Conservation (phyloP, 805 yeast genomes). For the Pichia membranifaciens region DNA sequence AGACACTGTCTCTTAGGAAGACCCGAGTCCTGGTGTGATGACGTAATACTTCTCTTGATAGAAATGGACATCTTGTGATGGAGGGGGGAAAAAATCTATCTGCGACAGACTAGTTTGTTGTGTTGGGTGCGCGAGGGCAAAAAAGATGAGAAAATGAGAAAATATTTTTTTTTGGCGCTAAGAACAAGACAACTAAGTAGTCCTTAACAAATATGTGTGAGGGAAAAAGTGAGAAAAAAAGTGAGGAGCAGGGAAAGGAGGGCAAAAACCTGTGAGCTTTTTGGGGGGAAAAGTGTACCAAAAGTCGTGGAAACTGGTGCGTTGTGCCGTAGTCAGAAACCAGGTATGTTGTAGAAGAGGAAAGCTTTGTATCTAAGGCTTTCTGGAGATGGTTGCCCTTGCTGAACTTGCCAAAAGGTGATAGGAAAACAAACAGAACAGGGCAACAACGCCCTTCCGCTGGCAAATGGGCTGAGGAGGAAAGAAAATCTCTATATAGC, state of each 20-base stretch:
- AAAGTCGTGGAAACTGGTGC: background rate
- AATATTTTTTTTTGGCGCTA: slow-evolving; percentile 4
- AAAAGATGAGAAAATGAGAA: background rate
- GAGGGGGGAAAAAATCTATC: too few species aligned
- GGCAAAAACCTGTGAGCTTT: background rate
- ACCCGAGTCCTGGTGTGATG: background rate
- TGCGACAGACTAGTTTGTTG: background rate
- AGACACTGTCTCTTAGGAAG: background rate
- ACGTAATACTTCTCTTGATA: slow-evolving; percentile 1
- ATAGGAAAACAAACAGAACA: background rate
- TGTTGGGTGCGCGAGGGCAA: background rate
- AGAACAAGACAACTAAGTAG: slow-evolving; percentile 37
- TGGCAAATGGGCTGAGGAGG: background rate
- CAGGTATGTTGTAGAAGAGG: background rate
- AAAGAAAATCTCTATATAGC: background rate
- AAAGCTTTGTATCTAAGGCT: background rate
- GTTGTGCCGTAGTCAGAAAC: background rate
- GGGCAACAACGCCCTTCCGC: background rate
- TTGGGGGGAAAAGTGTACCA: background rate
- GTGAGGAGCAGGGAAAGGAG: too few species aligned
- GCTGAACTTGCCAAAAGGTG: background rate
- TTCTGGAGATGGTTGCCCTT: background rate
- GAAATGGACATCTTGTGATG: slow-evolving; percentile 4
- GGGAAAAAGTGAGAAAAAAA: background rate
- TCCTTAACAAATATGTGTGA: slow-evolving; percentile 17